Evolutionary conservation across 2,329 filamentous ascomycete species (phyloP).

Genomic region (Blastomyces parvus): DNA sequence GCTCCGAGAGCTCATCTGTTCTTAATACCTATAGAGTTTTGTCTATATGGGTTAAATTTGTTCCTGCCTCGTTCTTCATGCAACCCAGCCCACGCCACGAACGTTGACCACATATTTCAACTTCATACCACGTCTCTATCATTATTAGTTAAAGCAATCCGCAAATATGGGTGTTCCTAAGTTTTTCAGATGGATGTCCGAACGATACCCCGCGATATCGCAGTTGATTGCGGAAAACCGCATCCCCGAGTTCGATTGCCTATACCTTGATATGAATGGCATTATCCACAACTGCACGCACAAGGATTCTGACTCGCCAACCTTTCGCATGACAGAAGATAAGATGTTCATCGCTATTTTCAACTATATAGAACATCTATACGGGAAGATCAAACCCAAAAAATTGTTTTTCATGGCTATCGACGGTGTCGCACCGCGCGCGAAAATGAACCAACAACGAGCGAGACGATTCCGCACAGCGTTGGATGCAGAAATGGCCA

Average conservation of each 20-base stretch:
- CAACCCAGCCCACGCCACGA: background rate
- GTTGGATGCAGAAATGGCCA: constrained; percentile 76
- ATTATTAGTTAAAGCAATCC: constrained; percentile 8
- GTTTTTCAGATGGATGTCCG: constrained; percentile 98
- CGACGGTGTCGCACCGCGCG: constrained; percentile 90
- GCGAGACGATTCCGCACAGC: constrained; percentile 91
- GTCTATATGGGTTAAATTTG: constrained; percentile 18
- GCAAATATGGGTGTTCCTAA: constrained; percentile 62
- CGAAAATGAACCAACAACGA: constrained; percentile 99
- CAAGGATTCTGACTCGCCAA: constrained; percentile 85
- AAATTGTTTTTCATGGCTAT: constrained; percentile 99
- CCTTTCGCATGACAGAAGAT: constrained; percentile 89
- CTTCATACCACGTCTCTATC: background rate
- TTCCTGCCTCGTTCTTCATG: constrained; percentile 9
- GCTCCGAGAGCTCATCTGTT: constrained; percentile 7
- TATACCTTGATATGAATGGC: constrained; percentile 88
- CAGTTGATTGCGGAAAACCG: constrained; percentile 97
- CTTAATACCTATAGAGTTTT: constrained; percentile 2
- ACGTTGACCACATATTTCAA: background rate
- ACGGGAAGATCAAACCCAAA: constrained; percentile 97
- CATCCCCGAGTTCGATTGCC: constrained; percentile 96
- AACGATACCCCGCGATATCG: constrained; percentile 96
- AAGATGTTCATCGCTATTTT: constrained; percentile 99
- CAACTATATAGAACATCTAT: constrained; percentile 98
- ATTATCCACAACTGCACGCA: constrained; percentile 99